These are phyloP conservation scores for Osmanthus fragrans DNA, from an alignment of 257 asterid genomes.

Conservation along the genomic window DNA sequence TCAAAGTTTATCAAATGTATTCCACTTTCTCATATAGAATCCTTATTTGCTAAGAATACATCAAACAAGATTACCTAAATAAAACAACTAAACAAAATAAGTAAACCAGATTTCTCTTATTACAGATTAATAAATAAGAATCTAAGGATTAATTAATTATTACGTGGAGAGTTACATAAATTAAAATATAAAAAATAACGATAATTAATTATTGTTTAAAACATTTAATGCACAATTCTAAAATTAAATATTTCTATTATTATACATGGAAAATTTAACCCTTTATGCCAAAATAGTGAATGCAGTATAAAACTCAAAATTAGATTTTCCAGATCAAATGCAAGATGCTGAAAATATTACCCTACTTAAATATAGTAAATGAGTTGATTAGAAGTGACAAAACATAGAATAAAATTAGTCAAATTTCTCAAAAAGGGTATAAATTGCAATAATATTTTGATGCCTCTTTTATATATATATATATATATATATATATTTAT, in stretches of 20 bases:
- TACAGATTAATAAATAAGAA: neutral
- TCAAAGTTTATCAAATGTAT: neutral
- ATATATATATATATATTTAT: too few species aligned
- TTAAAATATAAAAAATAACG: neutral
- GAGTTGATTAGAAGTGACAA: neutral
- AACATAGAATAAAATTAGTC: neutral
- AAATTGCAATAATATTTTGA: neutral
- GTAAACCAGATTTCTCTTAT: neutral
- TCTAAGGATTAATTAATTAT: neutral
- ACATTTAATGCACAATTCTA: neutral
- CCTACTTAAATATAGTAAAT: constrained; percentile 1
- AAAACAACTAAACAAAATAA: neutral
- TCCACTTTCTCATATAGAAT: neutral
- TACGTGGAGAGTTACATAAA: neutral
- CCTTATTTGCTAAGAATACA: neutral
- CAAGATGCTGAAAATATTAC: neutral
- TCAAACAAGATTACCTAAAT: neutral
- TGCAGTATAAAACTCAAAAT: neutral
- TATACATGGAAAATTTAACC: neutral
- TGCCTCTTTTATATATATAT: neutral
- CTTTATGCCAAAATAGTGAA: neutral
- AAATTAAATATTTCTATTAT: neutral
- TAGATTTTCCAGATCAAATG: neutral
- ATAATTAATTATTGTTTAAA: neutral
- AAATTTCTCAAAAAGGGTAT: neutral